Evolutionary conservation across 148 eudicot genomes (phyloP), one percentile per base, ranked within the genome.

Genomic region (Camellia sinensis): DNA sequence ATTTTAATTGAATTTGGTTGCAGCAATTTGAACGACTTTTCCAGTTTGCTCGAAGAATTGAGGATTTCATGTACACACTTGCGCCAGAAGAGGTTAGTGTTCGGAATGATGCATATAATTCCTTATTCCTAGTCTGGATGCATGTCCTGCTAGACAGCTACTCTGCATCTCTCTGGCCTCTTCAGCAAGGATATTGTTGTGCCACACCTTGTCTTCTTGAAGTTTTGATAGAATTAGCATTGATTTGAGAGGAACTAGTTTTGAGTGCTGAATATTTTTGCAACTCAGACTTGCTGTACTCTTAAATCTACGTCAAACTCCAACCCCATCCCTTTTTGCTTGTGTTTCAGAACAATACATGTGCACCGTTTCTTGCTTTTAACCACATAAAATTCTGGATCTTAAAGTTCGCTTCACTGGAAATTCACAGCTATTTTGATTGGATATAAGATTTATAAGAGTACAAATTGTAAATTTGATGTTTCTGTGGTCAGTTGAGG

Each of bases 1-100:
- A 45, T 77, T 61, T 71, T 73, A 48, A 60, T 62, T 59, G 3
- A 14, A 22, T 80, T 67, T 77, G 46, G 44, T 48, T 61, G 22
- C 85, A 96, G 99, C 98, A 96, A 89, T 96, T 96, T 84, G 99
- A 96, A 81, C 89, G 92, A 44, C 97, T 96, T 82, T 92, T 96
- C 86, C 97, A 89, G 82, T 96, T 93, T 84, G 94, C 91, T 63
- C 89, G 91, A 80, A 93, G 84, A 87, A 91, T 96, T 64, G 99
- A 96, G 95, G 98, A 93, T 87, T 86, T 92, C 79, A 89, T 96
- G 93, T 86, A 83, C 82, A 89, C 95, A 37, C 85, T 93, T 71
- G 77, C 97, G 3, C 90, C 98, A n/a, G 99, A 96, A 89, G 99
- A 96, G 94, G 99, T 93, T 71, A 84, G 87, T 85, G n/a, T 73